Evolutionary conservation across 345 rosid genomes (phyloP), one percentile per base, ranked within the genome.

Genomic region (Toxicodendron radicans): DNA sequence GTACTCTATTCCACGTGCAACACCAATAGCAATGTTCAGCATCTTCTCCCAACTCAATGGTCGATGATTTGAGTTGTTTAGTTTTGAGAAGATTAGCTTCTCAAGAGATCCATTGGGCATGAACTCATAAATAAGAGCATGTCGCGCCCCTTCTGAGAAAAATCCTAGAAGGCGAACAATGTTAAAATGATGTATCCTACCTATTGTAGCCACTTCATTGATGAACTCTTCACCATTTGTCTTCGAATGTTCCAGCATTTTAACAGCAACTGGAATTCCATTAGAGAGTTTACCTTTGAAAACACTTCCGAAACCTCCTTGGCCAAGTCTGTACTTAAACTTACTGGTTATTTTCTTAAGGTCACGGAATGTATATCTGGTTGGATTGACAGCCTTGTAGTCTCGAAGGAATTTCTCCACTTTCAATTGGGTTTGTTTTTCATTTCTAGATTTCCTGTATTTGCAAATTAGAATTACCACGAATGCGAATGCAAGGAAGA

Each of bases 161-260:
- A 68, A 52, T 53, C 72, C 72, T 17, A 68, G 21, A 18, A 52
- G 45, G 30, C 48, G 72, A 38, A 38, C 43, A 38, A 72, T 46
- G 38, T 59, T 38, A 21, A 69, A 69, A 35, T 69, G 73, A 49
- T 68, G 72, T 17, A 68, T 52, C 68, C 59, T 46, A 11, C 73
- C 73, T 3, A 75, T 61, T 4, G 56, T 69, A 1, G 70, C 51
- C 18, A 76, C 74, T 62, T 76, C 79, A 69, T 69, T 52, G 69
- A 69, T 69, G 53, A 76, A 62, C 23, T 76, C 79, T 52, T 76
- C 74, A n/a, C 74, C 74, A 62, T 62, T 69, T 13, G 57, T 48
- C 54, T 45, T 43, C 2, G 61, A 32, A 70, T 63, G 48, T 65
- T 76, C 67, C 49, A 62, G 33, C 57, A 69, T 69, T 23, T 75